Conservation (phyloP, 164 flowering plant species). For the Vitis riparia region DNA sequence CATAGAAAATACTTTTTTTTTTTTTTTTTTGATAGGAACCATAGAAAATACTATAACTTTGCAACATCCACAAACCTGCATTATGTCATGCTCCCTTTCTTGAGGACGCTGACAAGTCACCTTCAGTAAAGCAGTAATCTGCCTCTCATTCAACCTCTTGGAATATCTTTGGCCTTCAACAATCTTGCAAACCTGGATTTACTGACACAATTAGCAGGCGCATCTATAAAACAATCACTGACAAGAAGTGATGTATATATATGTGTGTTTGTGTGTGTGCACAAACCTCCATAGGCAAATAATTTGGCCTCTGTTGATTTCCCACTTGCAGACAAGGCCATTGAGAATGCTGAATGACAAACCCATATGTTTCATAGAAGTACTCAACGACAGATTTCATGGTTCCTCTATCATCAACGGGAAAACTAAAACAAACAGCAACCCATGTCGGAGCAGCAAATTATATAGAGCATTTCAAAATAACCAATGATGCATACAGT, state of each 20-base stretch:
- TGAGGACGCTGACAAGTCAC: constrained; percentile 85
- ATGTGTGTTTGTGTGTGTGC: no score
- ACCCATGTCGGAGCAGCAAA: background rate
- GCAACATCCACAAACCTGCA: constrained; percentile 40
- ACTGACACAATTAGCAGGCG: constrained; percentile 7
- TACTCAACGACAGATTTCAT: constrained; percentile 87
- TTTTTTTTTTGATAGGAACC: background rate
- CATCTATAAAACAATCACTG: background rate
- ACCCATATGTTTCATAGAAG: constrained; percentile 87
- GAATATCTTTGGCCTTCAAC: constrained; percentile 89
- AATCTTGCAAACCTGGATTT: constrained; percentile 76
- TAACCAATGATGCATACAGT: no score
- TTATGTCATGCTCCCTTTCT: constrained; percentile 69
- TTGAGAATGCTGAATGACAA: constrained; percentile 71
- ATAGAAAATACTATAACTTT: background rate
- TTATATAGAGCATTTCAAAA: background rate
- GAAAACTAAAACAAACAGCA: constrained; percentile 47
- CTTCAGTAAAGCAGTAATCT: constrained; percentile 68
- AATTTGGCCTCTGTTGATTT: constrained; percentile 81
- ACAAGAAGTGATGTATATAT: background rate
- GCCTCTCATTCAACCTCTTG: constrained; percentile 69
- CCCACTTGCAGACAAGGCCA: constrained; percentile 99
- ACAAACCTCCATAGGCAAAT: constrained; percentile 93
- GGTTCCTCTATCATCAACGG: constrained; percentile 80
- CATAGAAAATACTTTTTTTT: background rate